These are phyloP conservation scores for Ophiocordyceps polyrhachis-furcata DNA, from an alignment of 2,329 filamentous ascomycete genomes.

Conservation along the genomic window DNA sequence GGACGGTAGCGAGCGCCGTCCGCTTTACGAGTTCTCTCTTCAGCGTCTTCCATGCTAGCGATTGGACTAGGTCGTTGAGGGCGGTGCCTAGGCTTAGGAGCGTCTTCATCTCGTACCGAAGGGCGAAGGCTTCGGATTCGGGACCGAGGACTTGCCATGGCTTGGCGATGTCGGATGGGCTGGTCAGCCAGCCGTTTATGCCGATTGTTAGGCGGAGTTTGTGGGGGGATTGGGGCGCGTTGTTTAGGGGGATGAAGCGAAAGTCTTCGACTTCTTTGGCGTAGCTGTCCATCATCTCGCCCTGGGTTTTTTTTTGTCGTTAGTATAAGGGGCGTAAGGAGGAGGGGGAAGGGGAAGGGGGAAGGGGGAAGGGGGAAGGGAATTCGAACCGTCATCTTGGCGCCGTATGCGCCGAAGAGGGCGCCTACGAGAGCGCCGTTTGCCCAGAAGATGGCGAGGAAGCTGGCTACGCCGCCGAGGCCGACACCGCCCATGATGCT, in stretches of 20 bases:
- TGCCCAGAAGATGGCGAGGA: constrained; percentile 71
- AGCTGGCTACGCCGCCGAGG: constrained; percentile 68
- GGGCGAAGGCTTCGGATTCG: constrained; percentile 62
- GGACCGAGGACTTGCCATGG: constrained; percentile 62
- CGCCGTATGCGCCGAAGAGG: constrained; percentile 78
- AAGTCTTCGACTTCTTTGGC: constrained; percentile 74
- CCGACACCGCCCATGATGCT: constrained; percentile 73
- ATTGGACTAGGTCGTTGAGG: constrained; percentile 52
- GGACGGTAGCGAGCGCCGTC: constrained; percentile 49
- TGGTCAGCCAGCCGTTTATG: constrained; percentile 69
- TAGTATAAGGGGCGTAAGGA: background rate
- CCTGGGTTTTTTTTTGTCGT: constrained; percentile 17
- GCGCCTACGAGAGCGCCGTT: constrained; percentile 73
- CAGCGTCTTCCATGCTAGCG: constrained; percentile 56
- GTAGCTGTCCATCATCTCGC: constrained; percentile 74
- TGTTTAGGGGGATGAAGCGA: constrained; percentile 53
- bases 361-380: background rate
- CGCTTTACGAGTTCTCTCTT: constrained; percentile 57
- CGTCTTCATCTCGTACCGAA: constrained; percentile 66
- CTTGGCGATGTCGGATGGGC: constrained; percentile 53
- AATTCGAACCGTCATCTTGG: constrained; percentile 39
- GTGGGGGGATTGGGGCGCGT: constrained; percentile 6
- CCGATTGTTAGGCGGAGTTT: constrained; percentile 61
- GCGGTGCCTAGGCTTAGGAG: constrained; percentile 59
- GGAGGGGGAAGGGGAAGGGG: too few relatives aligned